phyloP scores from a whole-genome alignment of 768 basidiomycete genomes.

The Psilocybe cubensis region DNA sequence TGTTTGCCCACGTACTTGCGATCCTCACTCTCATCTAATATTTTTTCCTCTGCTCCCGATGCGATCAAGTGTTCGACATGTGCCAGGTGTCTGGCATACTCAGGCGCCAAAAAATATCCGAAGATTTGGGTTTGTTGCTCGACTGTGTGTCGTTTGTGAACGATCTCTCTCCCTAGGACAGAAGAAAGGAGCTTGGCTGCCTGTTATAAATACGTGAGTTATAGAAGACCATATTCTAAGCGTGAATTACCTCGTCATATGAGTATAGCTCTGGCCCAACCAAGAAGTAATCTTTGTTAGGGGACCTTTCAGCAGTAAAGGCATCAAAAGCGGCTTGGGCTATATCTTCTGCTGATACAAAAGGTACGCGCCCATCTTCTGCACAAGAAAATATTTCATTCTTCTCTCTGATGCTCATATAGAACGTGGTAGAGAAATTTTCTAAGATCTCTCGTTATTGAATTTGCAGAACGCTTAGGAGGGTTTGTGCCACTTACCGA shows the following conservation, averaged over 20 bases:
- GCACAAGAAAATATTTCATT: constrained; percentile 19
- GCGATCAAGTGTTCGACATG: constrained; percentile 18
- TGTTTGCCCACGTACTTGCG: constrained; percentile 25
- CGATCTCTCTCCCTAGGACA: constrained; percentile 20
- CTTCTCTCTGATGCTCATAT: constrained; percentile 5
- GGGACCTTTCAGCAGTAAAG: constrained; percentile 16
- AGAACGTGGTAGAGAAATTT: constrained; percentile 18
- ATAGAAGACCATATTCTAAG: neutral
- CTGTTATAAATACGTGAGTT: neutral
- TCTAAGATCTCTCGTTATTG: constrained; percentile 2
- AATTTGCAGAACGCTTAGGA: constrained; percentile 1
- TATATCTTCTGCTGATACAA: constrained; percentile 30
- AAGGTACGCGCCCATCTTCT: constrained; percentile 24
- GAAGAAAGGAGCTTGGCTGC: constrained; percentile 8
- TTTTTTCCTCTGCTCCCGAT: constrained; percentile 24
- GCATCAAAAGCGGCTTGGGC: constrained; percentile 29
- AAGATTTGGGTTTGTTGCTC: constrained; percentile 9
- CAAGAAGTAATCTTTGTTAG: constrained; percentile 16
- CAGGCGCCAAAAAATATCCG: neutral
- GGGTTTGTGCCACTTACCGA: constrained; percentile 3
- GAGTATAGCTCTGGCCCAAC: constrained; percentile 30
- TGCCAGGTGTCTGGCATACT: constrained; percentile 18
- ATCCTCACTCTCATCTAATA: constrained; percentile 10
- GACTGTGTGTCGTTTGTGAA: constrained; percentile 10
- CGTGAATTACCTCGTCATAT: constrained; percentile 24